These are phyloP conservation scores for Glebionis coronaria DNA, from an alignment of 129 eudicot genomes.

Conservation along the genomic window DNA sequence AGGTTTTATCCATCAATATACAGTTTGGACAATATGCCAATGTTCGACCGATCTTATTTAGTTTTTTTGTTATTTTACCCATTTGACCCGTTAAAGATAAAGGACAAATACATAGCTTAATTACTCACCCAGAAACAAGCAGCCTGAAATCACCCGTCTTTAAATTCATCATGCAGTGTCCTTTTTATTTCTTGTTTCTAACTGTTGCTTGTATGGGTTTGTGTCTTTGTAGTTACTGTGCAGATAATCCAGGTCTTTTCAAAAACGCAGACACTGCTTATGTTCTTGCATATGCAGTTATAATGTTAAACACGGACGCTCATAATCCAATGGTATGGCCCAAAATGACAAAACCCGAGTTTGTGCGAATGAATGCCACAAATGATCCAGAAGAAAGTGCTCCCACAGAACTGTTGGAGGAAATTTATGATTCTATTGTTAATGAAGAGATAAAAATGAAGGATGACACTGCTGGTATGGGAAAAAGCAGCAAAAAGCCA, in stretches of 20 bases:
- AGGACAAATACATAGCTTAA: not conserved
- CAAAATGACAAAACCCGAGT: slow-evolving; percentile 87
- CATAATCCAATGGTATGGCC: slow-evolving; percentile 98
- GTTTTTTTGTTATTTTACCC: not conserved
- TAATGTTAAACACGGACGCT: slow-evolving; percentile 97
- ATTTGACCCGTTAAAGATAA: not conserved
- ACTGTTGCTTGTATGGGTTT: slow-evolving; percentile 7
- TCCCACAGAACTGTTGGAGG: slow-evolving; percentile 80
- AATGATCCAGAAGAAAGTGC: slow-evolving; percentile 87
- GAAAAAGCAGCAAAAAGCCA: slow-evolving; percentile 61
- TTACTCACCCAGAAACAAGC: not conserved
- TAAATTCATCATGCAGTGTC: slow-evolving; percentile 8
- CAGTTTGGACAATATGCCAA: not conserved
- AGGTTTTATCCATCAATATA: not conserved
- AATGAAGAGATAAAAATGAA: slow-evolving; percentile 94
- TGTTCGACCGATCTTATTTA: not conserved
- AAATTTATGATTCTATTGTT: slow-evolving; percentile 90
- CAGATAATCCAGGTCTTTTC: slow-evolving; percentile 91
- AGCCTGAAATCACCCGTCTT: not conserved
- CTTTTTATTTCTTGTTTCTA: slow-evolving; percentile 1
- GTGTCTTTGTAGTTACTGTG: slow-evolving; percentile 70
- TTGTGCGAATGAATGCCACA: slow-evolving; percentile 73
- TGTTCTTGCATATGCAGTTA: slow-evolving; percentile 97
- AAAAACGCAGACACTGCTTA: slow-evolving; percentile 98
- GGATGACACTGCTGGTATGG: slow-evolving; percentile 48